Conservation (phyloP, 2,329 filamentous ascomycete genomes). For the Exophiala alcalophila region DNA sequence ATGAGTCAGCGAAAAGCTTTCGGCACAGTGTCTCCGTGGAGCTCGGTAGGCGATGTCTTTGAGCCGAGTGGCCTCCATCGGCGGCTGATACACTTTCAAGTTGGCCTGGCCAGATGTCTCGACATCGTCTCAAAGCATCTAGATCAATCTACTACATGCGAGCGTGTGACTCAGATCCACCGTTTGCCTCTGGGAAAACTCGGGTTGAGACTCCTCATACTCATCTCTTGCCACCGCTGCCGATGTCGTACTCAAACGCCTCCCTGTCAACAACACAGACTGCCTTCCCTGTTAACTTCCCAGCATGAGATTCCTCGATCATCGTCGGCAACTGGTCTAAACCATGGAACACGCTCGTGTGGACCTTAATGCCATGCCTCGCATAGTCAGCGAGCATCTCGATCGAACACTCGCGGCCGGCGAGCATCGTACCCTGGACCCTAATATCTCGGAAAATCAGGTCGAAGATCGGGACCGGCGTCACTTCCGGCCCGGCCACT, state of each 20-base stretch:
- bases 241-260: slow-evolving; percentile 44
- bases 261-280: slow-evolving; percentile 23
- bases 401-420: slow-evolving; percentile 43
- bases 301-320: slow-evolving; percentile 49
- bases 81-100: too few relatives aligned
- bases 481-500: slow-evolving; percentile 50
- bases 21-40: too few relatives aligned
- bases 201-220: too few relatives aligned
- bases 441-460: slow-evolving; percentile 54
- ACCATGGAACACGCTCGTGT: slow-evolving; percentile 52
- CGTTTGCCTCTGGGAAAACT: too few relatives aligned
- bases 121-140: too few relatives aligned
- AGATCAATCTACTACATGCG: too few relatives aligned
- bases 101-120: too few relatives aligned
- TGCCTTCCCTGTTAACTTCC: slow-evolving; percentile 54
- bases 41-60: too few relatives aligned
- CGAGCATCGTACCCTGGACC: slow-evolving; percentile 48
- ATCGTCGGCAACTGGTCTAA: slow-evolving; percentile 52
- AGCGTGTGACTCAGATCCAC: too few relatives aligned
- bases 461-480: slow-evolving; percentile 44
- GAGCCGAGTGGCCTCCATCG: too few relatives aligned
- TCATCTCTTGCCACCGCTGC: too few relatives aligned
- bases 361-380: slow-evolving; percentile 48
- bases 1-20: too few relatives aligned
- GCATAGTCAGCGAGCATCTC: slow-evolving; percentile 49